Percentiles rank a stretch among this genome's conserved stretches.
Conservation (phyloP, 2,329 filamentous ascomycete species). For the Polytolypa hystricis region DNA sequence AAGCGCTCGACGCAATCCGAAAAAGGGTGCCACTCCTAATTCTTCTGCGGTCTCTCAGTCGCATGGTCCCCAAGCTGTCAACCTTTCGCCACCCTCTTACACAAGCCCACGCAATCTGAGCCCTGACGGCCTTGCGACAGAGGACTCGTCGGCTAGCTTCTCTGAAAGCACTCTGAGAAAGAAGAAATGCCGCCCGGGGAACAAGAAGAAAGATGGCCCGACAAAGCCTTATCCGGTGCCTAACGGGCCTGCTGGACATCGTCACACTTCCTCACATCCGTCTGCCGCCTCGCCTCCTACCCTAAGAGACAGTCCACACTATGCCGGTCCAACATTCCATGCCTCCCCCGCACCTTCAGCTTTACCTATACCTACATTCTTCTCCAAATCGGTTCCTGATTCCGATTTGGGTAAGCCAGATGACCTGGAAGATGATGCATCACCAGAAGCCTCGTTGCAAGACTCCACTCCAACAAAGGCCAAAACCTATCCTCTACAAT, state of each 20-base stretch:
- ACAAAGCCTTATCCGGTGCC: slow-evolving; percentile 16
- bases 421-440: slow-evolving; percentile 20
- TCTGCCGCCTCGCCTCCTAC: slow-evolving; percentile 35
- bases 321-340: slow-evolving; percentile 90
- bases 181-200: slow-evolving; percentile 25
- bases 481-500: slow-evolving; percentile 23
- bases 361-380: slow-evolving; percentile 81
- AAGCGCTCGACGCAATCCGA: slow-evolving; percentile 26
- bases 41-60: slow-evolving; percentile 17
- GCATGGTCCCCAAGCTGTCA: not conserved
- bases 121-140: slow-evolving; percentile 21
- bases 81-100: slow-evolving; percentile 18
- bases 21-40: slow-evolving; percentile 25
- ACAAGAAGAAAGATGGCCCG: slow-evolving; percentile 24
- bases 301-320: slow-evolving; percentile 37
- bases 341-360: slow-evolving; percentile 85
- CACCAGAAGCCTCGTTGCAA: slow-evolving; percentile 23
- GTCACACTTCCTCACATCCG: slow-evolving; percentile 25
- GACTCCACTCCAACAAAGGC: slow-evolving; percentile 36
- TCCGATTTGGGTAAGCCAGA: slow-evolving; percentile 23
- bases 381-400: slow-evolving; percentile 62
- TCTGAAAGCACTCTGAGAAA: slow-evolving; percentile 22
- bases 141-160: slow-evolving; percentile 19
- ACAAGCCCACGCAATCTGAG: slow-evolving; percentile 27
- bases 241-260: slow-evolving; percentile 16